Conservation (phyloP, 139 green algal species). For the Mychonastes homosphaera region DNA sequence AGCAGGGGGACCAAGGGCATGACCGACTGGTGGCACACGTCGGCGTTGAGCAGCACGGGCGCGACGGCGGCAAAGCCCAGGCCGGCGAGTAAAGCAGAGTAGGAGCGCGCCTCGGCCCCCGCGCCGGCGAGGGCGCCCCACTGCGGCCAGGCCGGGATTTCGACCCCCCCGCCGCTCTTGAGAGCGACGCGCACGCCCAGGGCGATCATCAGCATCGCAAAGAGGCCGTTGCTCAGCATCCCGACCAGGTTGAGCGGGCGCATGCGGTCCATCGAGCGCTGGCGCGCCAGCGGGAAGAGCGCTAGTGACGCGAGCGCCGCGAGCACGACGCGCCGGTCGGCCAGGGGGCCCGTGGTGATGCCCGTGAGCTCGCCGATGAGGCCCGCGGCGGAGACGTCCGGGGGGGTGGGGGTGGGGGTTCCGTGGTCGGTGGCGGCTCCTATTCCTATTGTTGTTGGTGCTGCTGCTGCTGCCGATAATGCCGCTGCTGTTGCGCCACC, state of each 20-base stretch:
- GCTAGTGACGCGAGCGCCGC: constrained; percentile 1
- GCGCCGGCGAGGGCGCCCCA: not conserved
- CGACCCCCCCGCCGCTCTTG: not conserved
- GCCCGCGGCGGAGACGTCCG: constrained; percentile 3
- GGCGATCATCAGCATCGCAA: constrained; percentile 9
- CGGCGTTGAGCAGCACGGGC: constrained; percentile 17
- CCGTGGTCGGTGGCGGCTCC: too few relatives aligned
- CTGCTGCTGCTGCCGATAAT: too few relatives aligned
- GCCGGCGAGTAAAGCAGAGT: not conserved
- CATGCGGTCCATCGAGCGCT: constrained; percentile 20
- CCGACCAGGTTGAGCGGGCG: constrained; percentile 14
- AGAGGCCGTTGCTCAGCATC: constrained; percentile 8
- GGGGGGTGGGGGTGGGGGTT: too few relatives aligned
- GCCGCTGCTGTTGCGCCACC: too few relatives aligned
- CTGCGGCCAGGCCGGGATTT: not conserved
- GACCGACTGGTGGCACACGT: constrained; percentile 15
- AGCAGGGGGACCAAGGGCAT: constrained; percentile 18
- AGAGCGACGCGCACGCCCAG: constrained; percentile 3
- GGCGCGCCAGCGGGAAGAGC: constrained; percentile 11
- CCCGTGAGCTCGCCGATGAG: constrained; percentile 6
- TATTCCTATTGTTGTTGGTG: too few relatives aligned
- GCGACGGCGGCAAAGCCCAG: constrained; percentile 1
- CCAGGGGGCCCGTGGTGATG: not conserved
- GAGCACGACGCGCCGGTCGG: constrained; percentile 5
- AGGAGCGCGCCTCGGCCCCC: not conserved